Evolutionary conservation across 768 basidiomycete species (phyloP).

Genomic region (Leccinum subgranulosum): DNA sequence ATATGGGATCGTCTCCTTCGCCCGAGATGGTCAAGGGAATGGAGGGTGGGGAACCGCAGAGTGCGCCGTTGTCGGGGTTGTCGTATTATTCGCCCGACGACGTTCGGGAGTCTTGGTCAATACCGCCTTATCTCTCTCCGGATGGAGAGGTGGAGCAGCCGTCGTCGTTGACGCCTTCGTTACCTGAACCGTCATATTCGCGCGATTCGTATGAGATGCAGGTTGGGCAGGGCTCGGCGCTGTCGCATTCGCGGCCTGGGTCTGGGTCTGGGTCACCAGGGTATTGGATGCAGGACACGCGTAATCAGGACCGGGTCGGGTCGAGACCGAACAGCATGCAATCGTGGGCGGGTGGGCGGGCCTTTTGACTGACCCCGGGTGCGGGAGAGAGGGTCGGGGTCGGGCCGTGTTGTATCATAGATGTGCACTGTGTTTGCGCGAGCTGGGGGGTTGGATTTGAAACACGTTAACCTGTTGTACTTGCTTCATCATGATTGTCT

Average conservation of each 20-base stretch:
- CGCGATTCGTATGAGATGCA: slow-evolving; percentile 37
- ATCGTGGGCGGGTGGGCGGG: slow-evolving; percentile 21
- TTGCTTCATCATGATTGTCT: slow-evolving; percentile 13
- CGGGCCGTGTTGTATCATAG: slow-evolving; percentile 19
- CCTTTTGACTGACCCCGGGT: slow-evolving; percentile 7
- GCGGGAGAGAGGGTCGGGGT: not conserved
- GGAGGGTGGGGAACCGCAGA: slow-evolving; percentile 17
- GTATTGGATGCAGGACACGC: not conserved
- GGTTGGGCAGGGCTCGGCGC: slow-evolving; percentile 24
- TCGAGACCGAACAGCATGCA: slow-evolving; percentile 9
- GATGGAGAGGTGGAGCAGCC: slow-evolving; percentile 38
- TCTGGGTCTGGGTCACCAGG: slow-evolving; percentile 8
- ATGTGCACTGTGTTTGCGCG: not conserved
- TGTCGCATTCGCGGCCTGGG: not conserved
- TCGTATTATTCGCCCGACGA: slow-evolving; percentile 62
- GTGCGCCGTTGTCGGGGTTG: slow-evolving; percentile 11
- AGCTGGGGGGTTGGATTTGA: slow-evolving; percentile 7
- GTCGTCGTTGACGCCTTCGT: slow-evolving; percentile 11
- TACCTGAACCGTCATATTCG: not conserved
- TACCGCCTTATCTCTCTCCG: slow-evolving; percentile 48
- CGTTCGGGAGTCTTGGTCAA: slow-evolving; percentile 54
- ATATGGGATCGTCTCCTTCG: slow-evolving; percentile 7
- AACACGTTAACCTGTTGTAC: slow-evolving; percentile 19
- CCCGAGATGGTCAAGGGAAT: not conserved
- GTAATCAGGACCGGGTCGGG: not conserved